Percentiles rank a stretch among this genome's conserved stretches.
Evolutionary conservation across 129 eudicot species (phyloP).

Genomic region (Chrysanthemum makinoi): DNA sequence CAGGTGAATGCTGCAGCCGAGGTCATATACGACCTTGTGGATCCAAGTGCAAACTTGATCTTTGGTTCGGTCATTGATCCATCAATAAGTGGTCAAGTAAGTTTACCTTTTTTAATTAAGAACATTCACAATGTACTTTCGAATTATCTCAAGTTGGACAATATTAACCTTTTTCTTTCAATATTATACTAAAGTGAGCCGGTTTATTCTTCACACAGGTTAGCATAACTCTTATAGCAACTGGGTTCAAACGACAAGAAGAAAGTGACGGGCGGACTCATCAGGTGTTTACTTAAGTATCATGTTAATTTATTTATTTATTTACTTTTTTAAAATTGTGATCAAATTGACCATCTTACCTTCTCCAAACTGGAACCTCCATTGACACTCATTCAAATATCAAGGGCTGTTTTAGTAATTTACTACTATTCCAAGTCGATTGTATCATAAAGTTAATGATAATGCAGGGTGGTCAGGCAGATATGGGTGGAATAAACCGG

Average conservation of each 20-base stretch:
- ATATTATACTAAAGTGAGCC: background rate
- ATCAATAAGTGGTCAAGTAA: constrained; percentile 82
- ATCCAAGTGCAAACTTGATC: constrained; percentile 93
- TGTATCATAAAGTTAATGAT: constrained; percentile 10
- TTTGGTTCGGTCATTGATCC: constrained; percentile 94
- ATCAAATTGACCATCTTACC: constrained; percentile 14
- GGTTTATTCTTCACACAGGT: constrained; percentile 45
- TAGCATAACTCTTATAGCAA: constrained; percentile 91
- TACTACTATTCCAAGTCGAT: constrained; percentile 3
- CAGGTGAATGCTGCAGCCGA: constrained; percentile 99
- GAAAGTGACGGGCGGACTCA: constrained; percentile 64
- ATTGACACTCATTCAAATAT: background rate
- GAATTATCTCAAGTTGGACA: background rate
- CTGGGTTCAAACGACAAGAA: constrained; percentile 93
- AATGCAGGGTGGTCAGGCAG: constrained; percentile 62
- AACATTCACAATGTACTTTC: background rate
- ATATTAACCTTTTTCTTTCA: background rate
- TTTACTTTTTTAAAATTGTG: too few species aligned
- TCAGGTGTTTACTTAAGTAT: constrained; percentile 45
- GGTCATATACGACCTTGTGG: constrained; percentile 90
- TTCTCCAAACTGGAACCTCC: background rate
- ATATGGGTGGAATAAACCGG: constrained; percentile 52
- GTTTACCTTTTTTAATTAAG: constrained; percentile 9
- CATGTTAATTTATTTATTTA: too few species aligned
- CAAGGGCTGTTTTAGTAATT: constrained; percentile 12